Evolutionary conservation across 345 rosid species (phyloP).

Genomic region (Combretum micranthum): DNA sequence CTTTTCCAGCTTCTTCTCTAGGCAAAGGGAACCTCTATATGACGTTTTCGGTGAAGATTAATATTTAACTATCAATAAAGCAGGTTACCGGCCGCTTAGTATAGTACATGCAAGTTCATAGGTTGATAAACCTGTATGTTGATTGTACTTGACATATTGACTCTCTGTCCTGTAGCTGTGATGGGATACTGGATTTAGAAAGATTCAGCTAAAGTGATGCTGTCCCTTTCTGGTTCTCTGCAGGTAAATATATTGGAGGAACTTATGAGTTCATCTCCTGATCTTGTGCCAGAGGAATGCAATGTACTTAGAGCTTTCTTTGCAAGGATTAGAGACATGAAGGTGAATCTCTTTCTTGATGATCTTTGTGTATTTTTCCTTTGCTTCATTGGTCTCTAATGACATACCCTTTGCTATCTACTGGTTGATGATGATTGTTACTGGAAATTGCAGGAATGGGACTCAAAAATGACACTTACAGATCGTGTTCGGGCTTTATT

Average conservation of each 20-base stretch:
- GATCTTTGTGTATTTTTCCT: slow-evolving; percentile 11
- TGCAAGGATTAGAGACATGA: slow-evolving; percentile 64
- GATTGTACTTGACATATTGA: too few species aligned
- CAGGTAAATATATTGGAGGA: slow-evolving; percentile 86
- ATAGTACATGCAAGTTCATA: too few species aligned
- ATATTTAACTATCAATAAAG: too few species aligned
- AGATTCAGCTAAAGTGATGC: too few species aligned
- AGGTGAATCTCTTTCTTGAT: slow-evolving; percentile 38
- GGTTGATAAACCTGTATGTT: too few species aligned
- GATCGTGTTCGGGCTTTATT: slow-evolving; percentile 71
- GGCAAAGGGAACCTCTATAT: too few species aligned
- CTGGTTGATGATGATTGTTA: not conserved
- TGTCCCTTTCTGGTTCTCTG: slow-evolving; percentile 11
- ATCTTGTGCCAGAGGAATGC: slow-evolving; percentile 39
- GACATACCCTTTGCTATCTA: slow-evolving; percentile 1
- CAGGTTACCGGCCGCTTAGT: too few species aligned
- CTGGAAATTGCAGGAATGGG: slow-evolving; percentile 63
- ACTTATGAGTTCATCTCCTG: slow-evolving; percentile 45
- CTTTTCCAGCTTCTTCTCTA: too few species aligned
- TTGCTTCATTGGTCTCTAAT: not conserved
- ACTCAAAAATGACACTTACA: slow-evolving; percentile 56
- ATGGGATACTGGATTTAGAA: too few species aligned
- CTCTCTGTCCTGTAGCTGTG: too few species aligned
- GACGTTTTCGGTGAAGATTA: too few species aligned
- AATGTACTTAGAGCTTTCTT: slow-evolving; percentile 46